Conservation (phyloP, 2,329 filamentous ascomycete genomes). For the Xylaria sp. region DNA sequence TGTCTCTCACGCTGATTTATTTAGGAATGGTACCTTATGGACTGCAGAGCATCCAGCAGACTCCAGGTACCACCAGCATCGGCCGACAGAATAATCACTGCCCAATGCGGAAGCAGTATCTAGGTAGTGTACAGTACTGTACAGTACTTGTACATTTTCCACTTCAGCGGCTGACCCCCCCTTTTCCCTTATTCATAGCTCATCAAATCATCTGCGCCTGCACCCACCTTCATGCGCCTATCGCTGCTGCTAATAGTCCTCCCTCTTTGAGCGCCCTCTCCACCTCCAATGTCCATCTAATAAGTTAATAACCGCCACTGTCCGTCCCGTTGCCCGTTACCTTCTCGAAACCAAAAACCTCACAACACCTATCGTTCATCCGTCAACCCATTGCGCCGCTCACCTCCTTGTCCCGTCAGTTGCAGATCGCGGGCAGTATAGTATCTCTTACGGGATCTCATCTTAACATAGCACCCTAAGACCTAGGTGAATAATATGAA, state of each 20-base stretch:
- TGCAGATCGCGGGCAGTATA: background rate
- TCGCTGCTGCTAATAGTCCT: slow-evolving; percentile 1
- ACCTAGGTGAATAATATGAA: slow-evolving; percentile 24
- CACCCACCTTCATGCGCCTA: slow-evolving; percentile 15
- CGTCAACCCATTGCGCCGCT: slow-evolving; percentile 3
- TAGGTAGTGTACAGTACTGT: too few relatives aligned
- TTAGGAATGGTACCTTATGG: too few relatives aligned
- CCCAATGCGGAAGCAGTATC: slow-evolving; percentile 25
- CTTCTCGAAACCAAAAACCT: slow-evolving; percentile 22
- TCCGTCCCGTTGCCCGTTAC: slow-evolving; percentile 19
- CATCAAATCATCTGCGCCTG: slow-evolving; percentile 26
- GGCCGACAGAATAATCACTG: slow-evolving; percentile 6
- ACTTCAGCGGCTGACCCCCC: slow-evolving; percentile 35
- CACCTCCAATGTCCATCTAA: slow-evolving; percentile 25
- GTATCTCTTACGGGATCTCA: background rate
- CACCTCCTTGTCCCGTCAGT: background rate
- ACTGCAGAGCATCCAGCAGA: too few relatives aligned
- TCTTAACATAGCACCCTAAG: background rate
- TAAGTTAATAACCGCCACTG: slow-evolving; percentile 25
- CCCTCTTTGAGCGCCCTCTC: slow-evolving; percentile 23
- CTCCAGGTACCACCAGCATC: too few relatives aligned
- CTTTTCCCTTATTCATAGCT: slow-evolving; percentile 27
- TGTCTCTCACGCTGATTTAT: too few relatives aligned
- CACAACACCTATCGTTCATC: slow-evolving; percentile 14
- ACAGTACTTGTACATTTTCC: slow-evolving; percentile 24